These are phyloP conservation scores for Leishmania amazonensis DNA, from an alignment of 208 protist genomes.

Conservation along the genomic window DNA sequence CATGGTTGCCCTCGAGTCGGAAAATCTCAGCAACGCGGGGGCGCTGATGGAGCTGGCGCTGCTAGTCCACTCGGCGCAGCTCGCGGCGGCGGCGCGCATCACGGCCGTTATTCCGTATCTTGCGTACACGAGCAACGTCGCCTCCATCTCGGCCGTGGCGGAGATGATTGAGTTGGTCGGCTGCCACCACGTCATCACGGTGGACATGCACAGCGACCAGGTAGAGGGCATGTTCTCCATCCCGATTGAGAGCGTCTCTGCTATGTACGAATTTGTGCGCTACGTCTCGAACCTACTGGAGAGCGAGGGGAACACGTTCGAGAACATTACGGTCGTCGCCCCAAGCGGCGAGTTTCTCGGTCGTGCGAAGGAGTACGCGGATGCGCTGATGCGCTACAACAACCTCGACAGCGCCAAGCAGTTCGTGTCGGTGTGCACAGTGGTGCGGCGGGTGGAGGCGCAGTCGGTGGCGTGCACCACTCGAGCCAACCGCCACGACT, in stretches of 20 bases:
- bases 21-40: slow-evolving; percentile 87
- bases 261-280: slow-evolving; percentile 87
- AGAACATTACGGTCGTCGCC: slow-evolving; percentile 82
- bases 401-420: slow-evolving; percentile 62
- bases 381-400: slow-evolving; percentile 81
- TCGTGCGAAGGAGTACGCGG: slow-evolving; percentile 81
- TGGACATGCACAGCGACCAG: slow-evolving; percentile 92
- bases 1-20: slow-evolving; percentile 67
- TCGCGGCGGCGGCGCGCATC: slow-evolving; percentile 82
- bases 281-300: slow-evolving; percentile 68
- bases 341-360: slow-evolving; percentile 57
- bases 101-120: slow-evolving; percentile 96
- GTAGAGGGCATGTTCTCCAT: slow-evolving; percentile 95
- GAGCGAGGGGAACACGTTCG: slow-evolving; percentile 68
- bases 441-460: slow-evolving; percentile 58
- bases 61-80: slow-evolving; percentile 81
- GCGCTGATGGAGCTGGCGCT: slow-evolving; percentile 93
- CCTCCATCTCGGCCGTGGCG: slow-evolving; percentile 89
- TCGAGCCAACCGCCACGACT: background rate
- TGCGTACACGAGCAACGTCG: slow-evolving; percentile 91
- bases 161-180: slow-evolving; percentile 91
- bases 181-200: slow-evolving; percentile 90
- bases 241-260: slow-evolving; percentile 91
- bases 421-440: slow-evolving; percentile 85
- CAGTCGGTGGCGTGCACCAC: slow-evolving; percentile 8